Evolutionary conservation across 2,329 filamentous ascomycete genomes (phyloP), one percentile per base, ranked within the genome.

Genomic region (Calcarisporium arbuscula): DNA sequence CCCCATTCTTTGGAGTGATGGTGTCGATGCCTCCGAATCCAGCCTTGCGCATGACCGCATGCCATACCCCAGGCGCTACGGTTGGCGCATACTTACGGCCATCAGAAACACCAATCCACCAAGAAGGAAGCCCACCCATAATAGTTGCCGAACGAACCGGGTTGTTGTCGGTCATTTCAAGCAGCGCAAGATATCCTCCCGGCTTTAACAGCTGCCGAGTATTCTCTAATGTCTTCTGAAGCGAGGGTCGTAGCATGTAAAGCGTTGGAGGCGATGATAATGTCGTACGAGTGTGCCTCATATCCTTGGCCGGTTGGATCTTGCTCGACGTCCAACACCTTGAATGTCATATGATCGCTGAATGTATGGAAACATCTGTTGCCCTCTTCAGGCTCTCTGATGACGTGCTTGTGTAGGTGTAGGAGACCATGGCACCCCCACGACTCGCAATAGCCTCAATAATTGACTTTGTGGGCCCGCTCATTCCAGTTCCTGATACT

Each of bases 371-470:
- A 57, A 39, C 40, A 18, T 56, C 47, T 19, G 48, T 39, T 1
- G 58, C 62, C 1, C 47, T 40, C 5, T 55, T 52, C 28, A 69
- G 64, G 49, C 62, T 63, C 8, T 48, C 56, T 5, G 50, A 34
- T 0, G 57, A 58, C 10, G 65, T 55, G 36, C 69, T 65, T 0
- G 68, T 68, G 46, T 52, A 70, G 1, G 58, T 64, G 42, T 69
- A 70, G 2, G 53, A 39, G 8, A 30, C 14, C 30, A 62, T 62
- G 6, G 37, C 8, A 10, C 43, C 10, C 2, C 47, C n/a, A n/a
- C n/a, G n/a, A n/a, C n/a, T n/a, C n/a, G n/a, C 53, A 9, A 67
- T 41, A 5, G 31, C 30, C 2, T 44, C 34, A 1, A 70, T 41
- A 5, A 70, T 45, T 2, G 25, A 26, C 8, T 50, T 45, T 0